Base-by-base conservation (phyloP, 176 grass and related monocot genomes). In the Triticum turgidum region DNA sequence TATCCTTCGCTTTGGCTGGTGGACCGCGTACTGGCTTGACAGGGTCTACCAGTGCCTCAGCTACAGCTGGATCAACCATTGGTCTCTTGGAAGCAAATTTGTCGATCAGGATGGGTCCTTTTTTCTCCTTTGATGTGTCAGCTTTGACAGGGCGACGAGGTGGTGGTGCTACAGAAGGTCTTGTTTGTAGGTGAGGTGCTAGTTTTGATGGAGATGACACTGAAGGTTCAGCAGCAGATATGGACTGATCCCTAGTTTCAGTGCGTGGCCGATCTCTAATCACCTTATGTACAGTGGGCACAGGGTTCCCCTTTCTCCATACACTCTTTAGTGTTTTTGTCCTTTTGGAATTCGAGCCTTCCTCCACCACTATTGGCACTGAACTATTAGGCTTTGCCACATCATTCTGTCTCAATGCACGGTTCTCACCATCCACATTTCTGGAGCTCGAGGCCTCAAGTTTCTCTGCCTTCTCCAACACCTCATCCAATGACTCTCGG, bases 261-360 rank as follows among this genome's bases (percentile, higher is more conserved):
- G 89, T 86, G 37, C 66, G 80, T 13, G 93, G 86, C 42, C 81
- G 82, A 66, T 95, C 96, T 89, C 87, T 92, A 65, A 92, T 79
- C 14, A 89, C 90, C 82, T 91, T 94, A 62, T 80, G 84, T 70
- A 94, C 70, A 61, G 83, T 88, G 15, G 91, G 78, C 44, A 95
- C 93, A 25, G 96, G 89, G 68, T 94, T 95, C 24, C 96, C 96
- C 79, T 96, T 98, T 80, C 89, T 85, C 96, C 96, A 98, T 71
- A 98, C 96, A 21, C 93, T 98, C 79, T 96, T 98, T 10, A 92
- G 69, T 21, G 88, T 92, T 80, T 92, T 92, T 15, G 93, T 86
- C 77, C 89, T 98, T 67, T 83, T 92, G 3, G 73, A 90, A 69
- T 83, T 89, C 11, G 33, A 71, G 73, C 81, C 86, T 11, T 82